These are phyloP conservation scores for Thielaviopsis punctulata DNA, from an alignment of 2,329 filamentous ascomycete species.

Conservation along the genomic window DNA sequence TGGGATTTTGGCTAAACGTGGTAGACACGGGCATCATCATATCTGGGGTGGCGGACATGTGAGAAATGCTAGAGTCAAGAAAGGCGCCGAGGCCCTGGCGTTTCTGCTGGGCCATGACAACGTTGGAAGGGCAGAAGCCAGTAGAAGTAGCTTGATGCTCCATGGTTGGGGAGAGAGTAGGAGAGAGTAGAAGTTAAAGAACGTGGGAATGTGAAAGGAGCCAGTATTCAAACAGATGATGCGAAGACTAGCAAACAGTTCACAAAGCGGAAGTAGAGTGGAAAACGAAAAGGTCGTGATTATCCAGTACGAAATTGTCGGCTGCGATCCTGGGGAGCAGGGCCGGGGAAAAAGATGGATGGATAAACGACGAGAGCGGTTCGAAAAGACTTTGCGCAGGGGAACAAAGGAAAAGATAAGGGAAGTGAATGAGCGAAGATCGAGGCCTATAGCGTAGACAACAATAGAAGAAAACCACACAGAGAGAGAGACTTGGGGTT, in stretches of 20 bases:
- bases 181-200: background rate
- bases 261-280: too few relatives aligned
- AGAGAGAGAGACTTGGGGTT: too few relatives aligned
- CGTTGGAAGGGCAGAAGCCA: background rate
- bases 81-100: background rate
- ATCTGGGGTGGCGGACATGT: background rate
- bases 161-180: background rate
- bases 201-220: background rate
- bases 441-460: too few relatives aligned
- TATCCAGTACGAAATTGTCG: too few relatives aligned
- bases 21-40: conserved; percentile 1
- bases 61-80: background rate
- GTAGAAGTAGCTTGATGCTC: background rate
- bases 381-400: background rate
- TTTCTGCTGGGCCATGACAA: conserved; percentile 1
- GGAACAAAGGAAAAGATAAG: background rate
- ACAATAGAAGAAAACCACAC: too few relatives aligned
- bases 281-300: too few relatives aligned
- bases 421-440: too few relatives aligned
- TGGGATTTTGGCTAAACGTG: background rate
- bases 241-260: background rate
- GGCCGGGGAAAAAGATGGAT: background rate
- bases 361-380: background rate
- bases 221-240: background rate
- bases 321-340: too few relatives aligned